Evolutionary conservation across 1,284 basidiomycete genomes (phyloP), one percentile per base, ranked within the genome.

Genomic region (Apiotrichum brassicae): DNA sequence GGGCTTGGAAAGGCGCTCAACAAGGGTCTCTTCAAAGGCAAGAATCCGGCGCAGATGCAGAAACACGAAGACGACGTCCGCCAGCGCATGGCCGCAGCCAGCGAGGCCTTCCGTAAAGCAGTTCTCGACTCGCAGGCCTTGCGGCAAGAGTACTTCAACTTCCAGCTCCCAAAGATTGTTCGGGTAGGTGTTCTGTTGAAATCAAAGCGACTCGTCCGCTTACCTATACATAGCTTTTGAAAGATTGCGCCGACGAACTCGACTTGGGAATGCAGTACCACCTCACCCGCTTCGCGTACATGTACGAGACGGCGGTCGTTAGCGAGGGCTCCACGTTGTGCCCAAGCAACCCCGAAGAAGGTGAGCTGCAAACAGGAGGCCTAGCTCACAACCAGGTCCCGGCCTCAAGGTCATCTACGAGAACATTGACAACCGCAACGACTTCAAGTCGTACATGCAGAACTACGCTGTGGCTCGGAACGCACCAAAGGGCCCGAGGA

Each of bases 221-320:
- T 8, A 46, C 28, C 39, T 38, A 39, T 26, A 43, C 52, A 8
- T 62, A 93, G 89, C 80, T 87, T n/a, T 77, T 98, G 51, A 97
- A 97, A 71, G 93, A 97, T 69, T 88, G 88, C 59, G 82, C 88
- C 12, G 93, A 97, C 63, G 95, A 98, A 72, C 85, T 97, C 53
- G 95, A 99, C 70, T 78, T 97, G 37, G 95, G 93, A 14, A 89
- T 88, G 12, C 94, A 98, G 72, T 98, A 97, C 71, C 94, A 98
- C 72, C 78, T 98, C 37, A 85, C 89, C 2, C 81, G 93, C 65
- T 98, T 95, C 70, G 89, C 92, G 0, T 97, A 91, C 75, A 75
- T 97, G 22, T 95, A 86, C 65, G 94, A 99, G 74, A 89, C 84
- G 60, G 85, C 89, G 13, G 78, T 94, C 1, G 77, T 97, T 18